These are phyloP conservation scores for Ceratocystis alfenasii DNA, from an alignment of 2,329 filamentous ascomycete species.

Conservation along the genomic window DNA sequence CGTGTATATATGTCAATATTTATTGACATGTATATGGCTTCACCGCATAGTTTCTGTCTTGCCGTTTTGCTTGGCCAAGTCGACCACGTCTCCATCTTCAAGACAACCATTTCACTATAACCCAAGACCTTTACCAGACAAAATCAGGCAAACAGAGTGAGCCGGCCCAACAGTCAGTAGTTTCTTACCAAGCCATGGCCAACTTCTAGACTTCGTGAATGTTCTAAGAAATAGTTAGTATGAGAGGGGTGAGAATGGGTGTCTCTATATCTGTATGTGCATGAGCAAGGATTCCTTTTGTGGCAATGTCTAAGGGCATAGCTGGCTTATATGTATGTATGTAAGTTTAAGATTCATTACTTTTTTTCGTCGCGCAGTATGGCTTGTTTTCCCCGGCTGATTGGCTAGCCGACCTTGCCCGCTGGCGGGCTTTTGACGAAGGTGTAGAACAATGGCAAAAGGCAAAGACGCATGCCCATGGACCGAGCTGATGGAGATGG, in stretches of 20 bases:
- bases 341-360: neutral
- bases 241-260: neutral
- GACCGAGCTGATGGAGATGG: neutral
- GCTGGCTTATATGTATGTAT: neutral
- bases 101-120: neutral
- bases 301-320: neutral
- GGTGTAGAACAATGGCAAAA: neutral
- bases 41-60: constrained; percentile 1
- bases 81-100: neutral
- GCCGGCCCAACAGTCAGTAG: too few relatives aligned
- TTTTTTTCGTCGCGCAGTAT: neutral
- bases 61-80: neutral
- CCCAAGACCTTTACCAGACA: too few relatives aligned
- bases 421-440: constrained; percentile 2
- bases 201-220: too few relatives aligned
- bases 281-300: neutral
- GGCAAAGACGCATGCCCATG: neutral
- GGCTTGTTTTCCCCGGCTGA: neutral
- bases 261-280: neutral
- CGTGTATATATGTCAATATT: too few relatives aligned
- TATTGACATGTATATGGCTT: neutral
- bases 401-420: neutral
- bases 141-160: too few relatives aligned
- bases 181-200: too few relatives aligned
- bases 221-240: too few relatives aligned